A percentile compares a stretch with the other conserved stretches of the same genome.
Evolutionary conservation across 768 basidiomycete genomes (phyloP).

Genomic region (Tubosaeta sp.): DNA sequence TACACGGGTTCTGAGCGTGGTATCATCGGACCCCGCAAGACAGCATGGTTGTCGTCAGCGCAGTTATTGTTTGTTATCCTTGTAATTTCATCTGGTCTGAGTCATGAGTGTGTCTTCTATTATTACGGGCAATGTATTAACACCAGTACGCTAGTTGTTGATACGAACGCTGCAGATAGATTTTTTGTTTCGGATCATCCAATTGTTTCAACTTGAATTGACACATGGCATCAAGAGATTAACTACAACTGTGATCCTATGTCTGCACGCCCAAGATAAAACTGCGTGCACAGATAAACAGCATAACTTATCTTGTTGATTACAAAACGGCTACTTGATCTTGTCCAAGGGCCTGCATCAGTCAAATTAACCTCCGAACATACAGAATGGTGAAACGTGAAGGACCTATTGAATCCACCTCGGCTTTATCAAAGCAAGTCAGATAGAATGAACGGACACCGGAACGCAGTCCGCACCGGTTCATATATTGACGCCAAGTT

Average conservation of each 20-base stretch:
- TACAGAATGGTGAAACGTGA: background rate
- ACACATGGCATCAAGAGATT: background rate
- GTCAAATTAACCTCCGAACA: conserved; percentile 12
- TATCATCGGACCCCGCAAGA: background rate
- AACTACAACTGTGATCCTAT: background rate
- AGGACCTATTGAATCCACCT: conserved; percentile 79
- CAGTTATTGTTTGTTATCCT: conserved; percentile 11
- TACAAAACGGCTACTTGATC: conserved; percentile 60
- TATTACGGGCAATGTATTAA: conserved; percentile 26
- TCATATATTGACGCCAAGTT: conserved; percentile 99
- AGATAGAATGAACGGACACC: conserved; percentile 6
- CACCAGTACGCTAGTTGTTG: conserved; percentile 18
- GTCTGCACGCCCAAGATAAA: conserved; percentile 8
- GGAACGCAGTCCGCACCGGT: conserved; percentile 50
- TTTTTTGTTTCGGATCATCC: conserved; percentile 7
- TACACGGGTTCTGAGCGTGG: conserved; percentile 74
- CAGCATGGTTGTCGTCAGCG: conserved; percentile 6
- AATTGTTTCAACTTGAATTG: conserved; percentile 1
- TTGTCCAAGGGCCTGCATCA: conserved; percentile 80
- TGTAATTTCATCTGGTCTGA: conserved; percentile 20
- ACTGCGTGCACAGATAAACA: conserved; percentile 1
- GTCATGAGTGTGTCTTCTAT: conserved; percentile 13
- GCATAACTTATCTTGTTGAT: conserved; percentile 16
- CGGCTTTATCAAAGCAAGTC: conserved; percentile 42
- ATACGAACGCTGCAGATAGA: conserved; percentile 25